These are phyloP conservation scores for Calonectria leucothoes DNA, from an alignment of 2,329 filamentous ascomycete species.

Conservation along the genomic window DNA sequence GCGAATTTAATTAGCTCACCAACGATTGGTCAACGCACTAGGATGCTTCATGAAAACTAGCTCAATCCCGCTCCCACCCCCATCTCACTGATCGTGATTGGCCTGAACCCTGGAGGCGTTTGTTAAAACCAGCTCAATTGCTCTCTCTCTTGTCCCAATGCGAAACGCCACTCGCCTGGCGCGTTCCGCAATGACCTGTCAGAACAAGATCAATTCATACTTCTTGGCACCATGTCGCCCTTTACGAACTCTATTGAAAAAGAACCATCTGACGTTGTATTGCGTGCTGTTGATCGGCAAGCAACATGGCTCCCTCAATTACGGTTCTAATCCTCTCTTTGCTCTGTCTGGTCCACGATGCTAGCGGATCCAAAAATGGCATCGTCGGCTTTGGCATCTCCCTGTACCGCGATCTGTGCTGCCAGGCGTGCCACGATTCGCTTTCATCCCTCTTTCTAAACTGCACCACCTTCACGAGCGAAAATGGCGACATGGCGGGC, in stretches of 20 bases:
- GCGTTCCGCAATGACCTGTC: background rate
- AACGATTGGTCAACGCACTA: background rate
- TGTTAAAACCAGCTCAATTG: background rate
- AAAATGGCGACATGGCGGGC: background rate
- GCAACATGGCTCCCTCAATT: background rate
- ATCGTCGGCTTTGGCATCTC: background rate
- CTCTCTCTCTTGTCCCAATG: background rate
- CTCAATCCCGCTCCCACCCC: background rate
- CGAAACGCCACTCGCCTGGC: background rate
- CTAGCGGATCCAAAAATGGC: background rate
- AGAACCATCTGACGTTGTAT: background rate
- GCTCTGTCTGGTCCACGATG: background rate
- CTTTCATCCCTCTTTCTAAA: background rate
- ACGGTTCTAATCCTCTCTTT: background rate
- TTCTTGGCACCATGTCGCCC: background rate
- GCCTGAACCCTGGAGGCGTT: background rate
- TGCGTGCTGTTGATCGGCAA: background rate
- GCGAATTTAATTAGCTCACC: background rate
- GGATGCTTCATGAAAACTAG: background rate
- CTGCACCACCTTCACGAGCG: background rate
- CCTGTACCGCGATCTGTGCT: background rate
- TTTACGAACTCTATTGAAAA: background rate
- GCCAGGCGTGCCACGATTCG: background rate
- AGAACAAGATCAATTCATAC: background rate
- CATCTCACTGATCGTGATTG: background rate